phyloP scores from a whole-genome alignment of 371 early-diverging fungal genomes.

The Fennellomyces sp. region DNA sequence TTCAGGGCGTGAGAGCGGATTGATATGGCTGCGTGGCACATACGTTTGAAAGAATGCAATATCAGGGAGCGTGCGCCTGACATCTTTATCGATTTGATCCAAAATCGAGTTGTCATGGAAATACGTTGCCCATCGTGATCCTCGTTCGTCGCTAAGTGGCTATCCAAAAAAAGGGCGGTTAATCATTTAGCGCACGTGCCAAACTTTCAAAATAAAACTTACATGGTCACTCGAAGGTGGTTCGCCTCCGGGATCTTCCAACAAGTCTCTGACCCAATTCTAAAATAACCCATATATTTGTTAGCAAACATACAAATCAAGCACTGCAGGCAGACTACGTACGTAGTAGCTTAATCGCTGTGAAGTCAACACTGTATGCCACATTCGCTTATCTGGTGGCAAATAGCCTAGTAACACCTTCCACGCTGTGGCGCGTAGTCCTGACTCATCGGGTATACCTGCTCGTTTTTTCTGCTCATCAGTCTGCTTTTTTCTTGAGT shows the following conservation, averaged over 20 bases:
- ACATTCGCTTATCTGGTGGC: constrained; percentile 74
- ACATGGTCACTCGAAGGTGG: constrained; percentile 48
- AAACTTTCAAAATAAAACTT: constrained; percentile 7
- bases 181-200: not conserved
- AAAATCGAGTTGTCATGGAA: constrained; percentile 62
- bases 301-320: not conserved
- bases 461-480: not conserved
- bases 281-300: constrained; percentile 4
- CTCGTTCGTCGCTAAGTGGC: constrained; percentile 46
- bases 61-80: constrained; percentile 81
- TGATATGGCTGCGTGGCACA: constrained; percentile 53
- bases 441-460: constrained; percentile 79
- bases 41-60: constrained; percentile 79
- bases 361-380: constrained; percentile 55
- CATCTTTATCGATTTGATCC: constrained; percentile 87
- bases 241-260: constrained; percentile 52
- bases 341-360: constrained; percentile 71
- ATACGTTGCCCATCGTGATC: constrained; percentile 58
- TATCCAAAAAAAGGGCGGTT: constrained; percentile 10
- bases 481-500: not conserved
- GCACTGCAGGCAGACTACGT: too few species aligned
- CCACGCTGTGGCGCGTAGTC: constrained; percentile 72
- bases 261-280: constrained; percentile 62
- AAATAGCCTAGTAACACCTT: constrained; percentile 77
- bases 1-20: constrained; percentile 51